These are phyloP conservation scores for Simplicillium aogashimaense DNA, from an alignment of 2,329 filamentous ascomycete genomes.

Conservation along the genomic window DNA sequence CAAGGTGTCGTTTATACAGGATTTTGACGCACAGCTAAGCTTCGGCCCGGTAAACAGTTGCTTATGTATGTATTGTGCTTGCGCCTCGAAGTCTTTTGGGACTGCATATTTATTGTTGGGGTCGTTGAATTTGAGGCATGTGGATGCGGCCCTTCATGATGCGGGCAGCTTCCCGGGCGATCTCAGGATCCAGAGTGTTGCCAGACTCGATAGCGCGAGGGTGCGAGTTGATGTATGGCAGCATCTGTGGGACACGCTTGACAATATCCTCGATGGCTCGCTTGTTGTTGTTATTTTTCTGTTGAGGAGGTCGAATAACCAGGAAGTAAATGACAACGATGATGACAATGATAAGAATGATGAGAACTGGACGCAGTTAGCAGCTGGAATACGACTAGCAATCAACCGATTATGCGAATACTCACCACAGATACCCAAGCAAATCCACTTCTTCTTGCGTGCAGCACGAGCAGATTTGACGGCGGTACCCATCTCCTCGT, in stretches of 20 bases:
- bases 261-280: constrained; percentile 13
- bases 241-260: not conserved
- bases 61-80: not conserved
- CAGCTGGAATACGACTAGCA: not conserved
- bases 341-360: constrained; percentile 42
- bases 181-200: not conserved
- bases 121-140: constrained; percentile 11
- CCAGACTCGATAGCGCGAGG: constrained; percentile 6
- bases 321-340: constrained; percentile 39
- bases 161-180: constrained; percentile 5
- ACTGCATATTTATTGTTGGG: constrained; percentile 7
- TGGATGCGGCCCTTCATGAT: constrained; percentile 13
- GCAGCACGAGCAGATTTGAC: constrained; percentile 72
- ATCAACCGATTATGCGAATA: not conserved
- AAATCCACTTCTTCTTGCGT: constrained; percentile 95
- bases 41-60: too few relatives aligned
- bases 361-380: constrained; percentile 32
- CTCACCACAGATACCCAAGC: constrained; percentile 63
- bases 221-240: constrained; percentile 1
- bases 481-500: constrained; percentile 71
- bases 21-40: too few relatives aligned
- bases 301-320: constrained; percentile 20
- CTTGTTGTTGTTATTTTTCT: constrained; percentile 17
- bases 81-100: not conserved
- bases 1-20: too few relatives aligned